These are phyloP conservation scores for Naumovozyma castellii DNA, from an alignment of 805 yeast species.

Conservation along the genomic window DNA sequence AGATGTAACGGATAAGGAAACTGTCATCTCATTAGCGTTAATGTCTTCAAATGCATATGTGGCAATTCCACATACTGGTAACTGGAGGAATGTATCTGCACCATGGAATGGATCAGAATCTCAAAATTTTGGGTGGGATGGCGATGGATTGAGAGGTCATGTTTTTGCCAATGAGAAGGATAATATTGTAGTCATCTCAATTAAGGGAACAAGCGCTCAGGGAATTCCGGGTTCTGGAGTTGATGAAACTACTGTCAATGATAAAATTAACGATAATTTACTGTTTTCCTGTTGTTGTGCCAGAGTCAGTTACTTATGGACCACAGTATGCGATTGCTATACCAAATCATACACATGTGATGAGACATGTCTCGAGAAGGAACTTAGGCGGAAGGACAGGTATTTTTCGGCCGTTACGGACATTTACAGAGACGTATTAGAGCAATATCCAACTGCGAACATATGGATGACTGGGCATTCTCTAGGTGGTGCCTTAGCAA, in stretches of 20 bases:
- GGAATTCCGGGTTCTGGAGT: slow-evolving; percentile 65
- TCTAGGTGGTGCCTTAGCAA: slow-evolving; percentile 79
- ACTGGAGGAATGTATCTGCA: slow-evolving; percentile 72
- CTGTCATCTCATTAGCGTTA: slow-evolving; percentile 65
- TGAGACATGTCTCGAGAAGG: slow-evolving; percentile 75
- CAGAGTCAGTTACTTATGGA: slow-evolving; percentile 82
- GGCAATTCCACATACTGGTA: slow-evolving; percentile 61
- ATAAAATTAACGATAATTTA: slow-evolving; percentile 78
- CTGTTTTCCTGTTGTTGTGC: slow-evolving; percentile 96
- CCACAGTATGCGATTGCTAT: slow-evolving; percentile 91
- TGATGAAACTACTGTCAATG: slow-evolving; percentile 71
- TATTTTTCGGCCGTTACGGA: slow-evolving; percentile 75
- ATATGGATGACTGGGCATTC: slow-evolving; percentile 96
- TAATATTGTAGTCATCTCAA: slow-evolving; percentile 57
- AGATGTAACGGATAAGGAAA: slow-evolving; percentile 61
- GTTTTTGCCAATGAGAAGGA: slow-evolving; percentile 60
- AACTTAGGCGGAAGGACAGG: slow-evolving; percentile 61
- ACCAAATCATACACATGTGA: slow-evolving; percentile 77
- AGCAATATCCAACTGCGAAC: slow-evolving; percentile 55
- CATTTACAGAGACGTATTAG: slow-evolving; percentile 62
- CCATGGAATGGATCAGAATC: slow-evolving; percentile 48
- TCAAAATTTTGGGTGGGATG: slow-evolving; percentile 78
- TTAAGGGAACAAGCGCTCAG: slow-evolving; percentile 90
- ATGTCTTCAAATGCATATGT: slow-evolving; percentile 92
- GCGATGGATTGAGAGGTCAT: slow-evolving; percentile 82